phyloP scores from a whole-genome alignment of 345 rosid species.

The Lepidium aucheri region DNA sequence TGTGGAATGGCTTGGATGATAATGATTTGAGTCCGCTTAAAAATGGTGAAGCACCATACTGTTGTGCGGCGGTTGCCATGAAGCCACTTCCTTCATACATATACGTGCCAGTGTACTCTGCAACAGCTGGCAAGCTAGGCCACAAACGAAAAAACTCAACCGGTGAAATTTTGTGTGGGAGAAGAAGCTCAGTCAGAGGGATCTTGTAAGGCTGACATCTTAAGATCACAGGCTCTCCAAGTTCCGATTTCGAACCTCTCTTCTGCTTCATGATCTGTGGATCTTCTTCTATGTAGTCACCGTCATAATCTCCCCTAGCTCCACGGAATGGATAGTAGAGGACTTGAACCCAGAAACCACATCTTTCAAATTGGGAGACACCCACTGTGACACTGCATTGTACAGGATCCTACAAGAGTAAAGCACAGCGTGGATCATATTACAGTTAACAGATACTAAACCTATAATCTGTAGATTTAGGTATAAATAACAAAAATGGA shows the following conservation, averaged over 20 bases:
- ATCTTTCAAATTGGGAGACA: constrained; percentile 91
- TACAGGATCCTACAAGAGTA: constrained; percentile 69
- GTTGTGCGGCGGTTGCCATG: constrained; percentile 98
- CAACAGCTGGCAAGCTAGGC: constrained; percentile 96
- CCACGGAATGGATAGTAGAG: constrained; percentile 94
- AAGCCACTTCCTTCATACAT: constrained; percentile 94
- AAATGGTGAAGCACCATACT: constrained; percentile 92
- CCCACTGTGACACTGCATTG: constrained; percentile 91
- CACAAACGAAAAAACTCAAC: constrained; percentile 97
- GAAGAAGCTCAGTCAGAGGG: constrained; percentile 89
- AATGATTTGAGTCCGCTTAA: constrained; percentile 82
- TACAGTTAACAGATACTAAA: not conserved
- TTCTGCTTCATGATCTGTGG: constrained; percentile 74
- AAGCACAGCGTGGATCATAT: constrained; percentile 2
- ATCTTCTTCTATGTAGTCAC: constrained; percentile 86
- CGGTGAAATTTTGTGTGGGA: constrained; percentile 91
- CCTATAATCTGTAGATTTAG: not conserved
- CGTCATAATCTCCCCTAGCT: constrained; percentile 79
- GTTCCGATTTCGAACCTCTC: constrained; percentile 75
- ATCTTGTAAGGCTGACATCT: constrained; percentile 97
- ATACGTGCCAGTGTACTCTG: constrained; percentile 82
- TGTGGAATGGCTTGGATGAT: constrained; percentile 90
- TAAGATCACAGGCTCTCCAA: constrained; percentile 93
- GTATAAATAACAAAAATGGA: not conserved
- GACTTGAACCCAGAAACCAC: constrained; percentile 96